Percentiles rank a stretch among this genome's conserved stretches.
Evolutionary conservation across 805 yeast genomes (phyloP).

Genomic region (Torulaspora delbrueckii): DNA sequence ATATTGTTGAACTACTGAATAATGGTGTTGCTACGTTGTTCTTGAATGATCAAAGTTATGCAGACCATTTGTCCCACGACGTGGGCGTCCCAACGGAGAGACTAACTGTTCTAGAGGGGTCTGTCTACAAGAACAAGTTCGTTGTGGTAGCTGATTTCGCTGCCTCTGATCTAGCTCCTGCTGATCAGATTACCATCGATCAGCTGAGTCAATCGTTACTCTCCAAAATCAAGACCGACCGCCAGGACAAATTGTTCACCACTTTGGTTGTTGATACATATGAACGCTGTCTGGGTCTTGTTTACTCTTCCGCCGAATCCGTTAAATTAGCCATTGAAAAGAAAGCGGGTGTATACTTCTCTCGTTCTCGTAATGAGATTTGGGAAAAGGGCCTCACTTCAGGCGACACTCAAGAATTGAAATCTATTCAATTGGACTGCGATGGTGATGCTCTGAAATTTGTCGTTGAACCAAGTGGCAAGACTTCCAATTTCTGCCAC

Average conservation of each 20-base stretch:
- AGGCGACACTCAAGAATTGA: constrained; percentile 85
- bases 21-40: constrained; percentile 52
- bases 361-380: constrained; percentile 78
- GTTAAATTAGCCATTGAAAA: constrained; percentile 76
- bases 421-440: constrained; percentile 72
- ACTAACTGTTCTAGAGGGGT: constrained; percentile 33
- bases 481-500: constrained; percentile 84
- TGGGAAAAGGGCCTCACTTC: constrained; percentile 97
- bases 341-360: constrained; percentile 86
- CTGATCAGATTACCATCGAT: constrained; percentile 16
- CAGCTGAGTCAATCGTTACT: constrained; percentile 33
- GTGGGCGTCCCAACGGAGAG: constrained; percentile 52
- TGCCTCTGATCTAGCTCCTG: constrained; percentile 10
- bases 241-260: constrained; percentile 79
- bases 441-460: constrained; percentile 89
- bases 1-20: constrained; percentile 52
- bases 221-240: constrained; percentile 64
- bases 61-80: constrained; percentile 32
- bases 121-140: constrained; percentile 19
- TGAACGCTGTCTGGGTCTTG: constrained; percentile 79
- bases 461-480: constrained; percentile 75
- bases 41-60: constrained; percentile 30
- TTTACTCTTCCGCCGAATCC: constrained; percentile 82
- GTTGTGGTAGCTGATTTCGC: constrained; percentile 13
- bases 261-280: constrained; percentile 71